Conservation (phyloP, 2,329 filamentous ascomycete genomes). For the Davidsoniella eucalypti region DNA sequence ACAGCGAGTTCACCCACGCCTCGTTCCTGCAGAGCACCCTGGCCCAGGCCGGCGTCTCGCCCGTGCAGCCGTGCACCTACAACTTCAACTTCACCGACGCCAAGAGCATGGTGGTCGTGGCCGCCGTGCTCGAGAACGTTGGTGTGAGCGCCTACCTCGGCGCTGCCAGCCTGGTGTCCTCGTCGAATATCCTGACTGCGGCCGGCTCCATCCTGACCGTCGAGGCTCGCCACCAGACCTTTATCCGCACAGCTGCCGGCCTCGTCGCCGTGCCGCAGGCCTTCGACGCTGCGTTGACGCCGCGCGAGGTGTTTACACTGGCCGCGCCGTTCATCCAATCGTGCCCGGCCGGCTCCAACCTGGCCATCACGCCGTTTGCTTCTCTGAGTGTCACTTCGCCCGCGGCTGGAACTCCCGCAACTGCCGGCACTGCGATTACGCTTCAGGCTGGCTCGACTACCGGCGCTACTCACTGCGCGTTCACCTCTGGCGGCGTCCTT, state of each 20-base stretch:
- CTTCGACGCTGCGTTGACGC: slow-evolving; percentile 53
- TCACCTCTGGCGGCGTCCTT: slow-evolving; percentile 42
- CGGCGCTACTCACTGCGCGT: slow-evolving; percentile 44
- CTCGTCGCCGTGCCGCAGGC: slow-evolving; percentile 46
- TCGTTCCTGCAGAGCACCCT: slow-evolving; percentile 35
- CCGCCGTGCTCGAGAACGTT: slow-evolving; percentile 53
- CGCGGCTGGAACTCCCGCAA: slow-evolving; percentile 24
- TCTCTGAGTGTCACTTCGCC: slow-evolving; percentile 33
- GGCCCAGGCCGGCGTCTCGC: slow-evolving; percentile 42
- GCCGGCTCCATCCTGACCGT: slow-evolving; percentile 57
- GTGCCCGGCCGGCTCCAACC: slow-evolving; percentile 50
- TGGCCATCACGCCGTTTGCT: slow-evolving; percentile 46
- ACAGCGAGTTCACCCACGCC: slow-evolving; percentile 38
- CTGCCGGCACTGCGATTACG: slow-evolving; percentile 22
- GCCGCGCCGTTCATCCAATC: slow-evolving; percentile 55
- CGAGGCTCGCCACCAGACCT: slow-evolving; percentile 58
- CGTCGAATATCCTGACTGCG: slow-evolving; percentile 42
- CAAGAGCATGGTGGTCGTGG: slow-evolving; percentile 50
- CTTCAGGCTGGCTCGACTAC: slow-evolving; percentile 34
- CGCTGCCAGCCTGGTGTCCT: slow-evolving; percentile 47
- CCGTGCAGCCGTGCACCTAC: slow-evolving; percentile 55
- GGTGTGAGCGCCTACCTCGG: slow-evolving; percentile 61
- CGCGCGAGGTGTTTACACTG: slow-evolving; percentile 55
- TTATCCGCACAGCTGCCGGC: slow-evolving; percentile 45
- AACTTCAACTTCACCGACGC: slow-evolving; percentile 54